Percentiles rank a stretch among this genome's conserved stretches.
Evolutionary conservation across 2,329 filamentous ascomycete species (phyloP).

Genomic region (Xylaria sp.): DNA sequence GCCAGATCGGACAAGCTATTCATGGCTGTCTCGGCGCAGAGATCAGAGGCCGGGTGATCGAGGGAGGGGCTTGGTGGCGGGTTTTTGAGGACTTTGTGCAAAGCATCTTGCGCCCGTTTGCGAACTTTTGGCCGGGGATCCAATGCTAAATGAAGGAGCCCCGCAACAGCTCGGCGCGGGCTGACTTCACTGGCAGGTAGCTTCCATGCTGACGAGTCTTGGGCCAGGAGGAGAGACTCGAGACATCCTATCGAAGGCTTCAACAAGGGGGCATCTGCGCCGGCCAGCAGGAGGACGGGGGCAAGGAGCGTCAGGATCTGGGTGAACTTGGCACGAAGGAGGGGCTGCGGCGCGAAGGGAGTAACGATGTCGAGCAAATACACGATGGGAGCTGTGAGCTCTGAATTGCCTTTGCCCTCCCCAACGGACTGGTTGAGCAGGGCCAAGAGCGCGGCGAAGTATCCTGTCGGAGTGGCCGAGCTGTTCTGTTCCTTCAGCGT

Average conservation of each 20-base stretch:
- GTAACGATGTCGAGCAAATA: constrained; percentile 96
- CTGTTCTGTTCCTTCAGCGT: constrained; percentile 90
- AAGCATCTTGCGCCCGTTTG: constrained; percentile 89
- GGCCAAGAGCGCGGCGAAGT: constrained; percentile 94
- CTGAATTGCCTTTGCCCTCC: constrained; percentile 78
- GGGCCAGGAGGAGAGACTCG: constrained; percentile 88
- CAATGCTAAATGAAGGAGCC: constrained; percentile 83
- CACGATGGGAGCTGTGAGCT: constrained; percentile 85
- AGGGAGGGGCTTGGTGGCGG: constrained; percentile 91
- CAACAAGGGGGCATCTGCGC: constrained; percentile 88
- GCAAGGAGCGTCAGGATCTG: constrained; percentile 90
- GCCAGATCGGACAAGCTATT: constrained; percentile 81
- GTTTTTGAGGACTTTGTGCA: constrained; percentile 83
- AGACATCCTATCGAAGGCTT: constrained; percentile 91
- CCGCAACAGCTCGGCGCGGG: constrained; percentile 86
- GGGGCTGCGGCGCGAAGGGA: constrained; percentile 82
- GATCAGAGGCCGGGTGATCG: constrained; percentile 93
- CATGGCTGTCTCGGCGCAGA: constrained; percentile 93
- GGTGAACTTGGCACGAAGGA: constrained; percentile 94
- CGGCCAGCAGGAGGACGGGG: constrained; percentile 80
- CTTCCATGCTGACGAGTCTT: constrained; percentile 90
- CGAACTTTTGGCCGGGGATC: constrained; percentile 93
- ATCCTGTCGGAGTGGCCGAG: constrained; percentile 85
- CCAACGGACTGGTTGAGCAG: constrained; percentile 82
- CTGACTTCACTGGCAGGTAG: constrained; percentile 84